phyloP scores from a whole-genome alignment of 2,329 filamentous ascomycete species.

The Talaromyces sp. region DNA sequence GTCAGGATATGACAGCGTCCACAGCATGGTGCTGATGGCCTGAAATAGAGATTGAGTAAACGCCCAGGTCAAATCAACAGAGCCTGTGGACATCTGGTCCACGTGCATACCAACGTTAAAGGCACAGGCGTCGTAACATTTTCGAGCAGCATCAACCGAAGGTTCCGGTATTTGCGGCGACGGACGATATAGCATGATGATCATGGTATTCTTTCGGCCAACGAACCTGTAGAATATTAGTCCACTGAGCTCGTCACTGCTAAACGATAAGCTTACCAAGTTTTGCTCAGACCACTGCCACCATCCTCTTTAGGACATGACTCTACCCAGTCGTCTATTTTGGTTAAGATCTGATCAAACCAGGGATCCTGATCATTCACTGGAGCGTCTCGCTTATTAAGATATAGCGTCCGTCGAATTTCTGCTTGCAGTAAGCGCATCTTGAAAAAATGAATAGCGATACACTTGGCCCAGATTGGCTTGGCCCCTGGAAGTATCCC shows the following conservation, averaged over 20 bases:
- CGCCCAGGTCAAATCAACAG: slow-evolving; percentile 88
- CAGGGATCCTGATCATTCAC: slow-evolving; percentile 79
- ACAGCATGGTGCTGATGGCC: slow-evolving; percentile 85
- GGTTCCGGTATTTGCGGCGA: slow-evolving; percentile 90
- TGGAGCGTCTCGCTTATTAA: slow-evolving; percentile 74
- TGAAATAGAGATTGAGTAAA: slow-evolving; percentile 88
- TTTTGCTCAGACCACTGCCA: slow-evolving; percentile 69
- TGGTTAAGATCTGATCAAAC: slow-evolving; percentile 76
- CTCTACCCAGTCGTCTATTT: slow-evolving; percentile 75
- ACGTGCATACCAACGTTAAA: slow-evolving; percentile 78
- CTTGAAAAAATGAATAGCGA: slow-evolving; percentile 89
- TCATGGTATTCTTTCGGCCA: slow-evolving; percentile 77
- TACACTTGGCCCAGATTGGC: slow-evolving; percentile 75
- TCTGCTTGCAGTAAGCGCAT: slow-evolving; percentile 87
- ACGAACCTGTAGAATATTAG: slow-evolving; percentile 49
- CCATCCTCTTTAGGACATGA: slow-evolving; percentile 69
- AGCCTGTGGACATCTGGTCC: slow-evolving; percentile 71
- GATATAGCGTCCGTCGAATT: slow-evolving; percentile 80
- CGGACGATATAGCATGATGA: slow-evolving; percentile 82
- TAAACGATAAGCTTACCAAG: slow-evolving; percentile 62
- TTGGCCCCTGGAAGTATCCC: slow-evolving; percentile 70
- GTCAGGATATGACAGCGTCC: slow-evolving; percentile 83
- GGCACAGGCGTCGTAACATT: slow-evolving; percentile 78
- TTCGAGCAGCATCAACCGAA: slow-evolving; percentile 70
- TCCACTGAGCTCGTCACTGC: background rate